Percentiles rank a stretch among this genome's conserved stretches.
Evolutionary conservation across 179 eudicot species (phyloP).

Genomic region (Spergularia azorica): DNA sequence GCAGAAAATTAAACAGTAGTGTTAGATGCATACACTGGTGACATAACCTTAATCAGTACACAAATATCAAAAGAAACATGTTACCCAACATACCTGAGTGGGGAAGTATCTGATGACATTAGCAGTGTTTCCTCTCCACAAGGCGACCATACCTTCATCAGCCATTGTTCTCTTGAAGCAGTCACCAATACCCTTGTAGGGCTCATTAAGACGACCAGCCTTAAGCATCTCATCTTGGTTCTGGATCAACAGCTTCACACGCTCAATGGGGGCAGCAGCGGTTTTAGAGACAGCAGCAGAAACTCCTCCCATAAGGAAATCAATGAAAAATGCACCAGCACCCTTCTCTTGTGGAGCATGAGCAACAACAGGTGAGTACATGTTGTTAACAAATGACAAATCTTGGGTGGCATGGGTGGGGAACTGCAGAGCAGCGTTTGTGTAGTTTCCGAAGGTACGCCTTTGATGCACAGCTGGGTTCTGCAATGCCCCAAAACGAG

Average conservation of each 20-base stretch:
- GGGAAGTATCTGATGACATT: constrained; percentile 90
- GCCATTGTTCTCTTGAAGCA: constrained; percentile 61
- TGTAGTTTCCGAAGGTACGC: constrained; percentile 52
- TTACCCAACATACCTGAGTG: constrained; percentile 51
- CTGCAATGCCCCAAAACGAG: constrained; percentile 44
- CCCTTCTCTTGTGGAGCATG: constrained; percentile 75
- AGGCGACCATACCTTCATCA: constrained; percentile 58
- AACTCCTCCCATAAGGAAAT: constrained; percentile 82
- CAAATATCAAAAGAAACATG: background rate
- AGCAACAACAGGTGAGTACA: constrained; percentile 53
- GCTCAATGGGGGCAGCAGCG: constrained; percentile 86
- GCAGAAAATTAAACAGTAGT: background rate
- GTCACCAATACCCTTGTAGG: constrained; percentile 83
- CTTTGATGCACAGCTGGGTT: constrained; percentile 43
- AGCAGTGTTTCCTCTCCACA: constrained; percentile 88
- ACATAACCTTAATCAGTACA: background rate
- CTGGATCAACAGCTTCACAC: constrained; percentile 84
- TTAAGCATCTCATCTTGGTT: constrained; percentile 82
- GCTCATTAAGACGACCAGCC: constrained; percentile 70
- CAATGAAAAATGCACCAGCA: constrained; percentile 49
- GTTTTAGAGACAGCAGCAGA: constrained; percentile 84
- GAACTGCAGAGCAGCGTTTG: constrained; percentile 50
- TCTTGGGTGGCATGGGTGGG: constrained; percentile 39
- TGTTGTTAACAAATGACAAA: constrained; percentile 39
- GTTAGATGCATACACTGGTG: background rate